Evolutionary conservation across 164 flowering plant genomes (phyloP), one percentile per base, ranked within the genome.

Genomic region (Santalum album): DNA sequence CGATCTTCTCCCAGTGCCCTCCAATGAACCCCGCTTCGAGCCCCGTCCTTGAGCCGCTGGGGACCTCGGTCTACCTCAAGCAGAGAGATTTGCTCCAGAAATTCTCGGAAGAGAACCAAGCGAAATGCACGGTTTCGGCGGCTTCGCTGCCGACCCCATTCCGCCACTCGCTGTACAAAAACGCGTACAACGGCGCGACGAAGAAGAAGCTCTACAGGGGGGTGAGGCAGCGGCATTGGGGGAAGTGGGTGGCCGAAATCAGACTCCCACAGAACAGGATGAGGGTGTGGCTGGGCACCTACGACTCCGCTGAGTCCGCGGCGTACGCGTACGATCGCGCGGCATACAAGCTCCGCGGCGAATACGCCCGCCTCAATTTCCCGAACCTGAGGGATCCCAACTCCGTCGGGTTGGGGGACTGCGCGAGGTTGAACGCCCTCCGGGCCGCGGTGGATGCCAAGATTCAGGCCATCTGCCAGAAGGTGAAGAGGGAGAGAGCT

Each of bases 191-290:
- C 59, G 65, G 49, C 18, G 64, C 69, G 7, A 12, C 4, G 16
- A 73, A 67, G 74, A 86, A 81, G 75, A 92, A 88, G 78, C 71
- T 80, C 10, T 92, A 92, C 77, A 79, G 98, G 50, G 98, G 98
- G 29, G 98, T 92, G 64, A 76, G 98, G 65, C 96, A 92, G 78
- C 86, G 98, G 62, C 96, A 92, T 35, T 89, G 96, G 98, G 98
- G 98, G 0, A 92, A 92, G 70, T 92, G 98, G 98, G 98, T 92
- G 16, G 98, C 98, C 6, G 96, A 92, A 62, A 92, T 92, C 9
- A 75, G 98, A 39, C 86, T 92, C 1, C 96, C 98, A 0, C 96
- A 92, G 64, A 92, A 83, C 65, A 70, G 96, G 56, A 78, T 75
- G 75, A 67, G 98, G 38, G 94, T 89, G 3, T 92, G 98, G 98